Conservation (phyloP, 257 asterid species). For the Orobanche coerulescens region DNA sequence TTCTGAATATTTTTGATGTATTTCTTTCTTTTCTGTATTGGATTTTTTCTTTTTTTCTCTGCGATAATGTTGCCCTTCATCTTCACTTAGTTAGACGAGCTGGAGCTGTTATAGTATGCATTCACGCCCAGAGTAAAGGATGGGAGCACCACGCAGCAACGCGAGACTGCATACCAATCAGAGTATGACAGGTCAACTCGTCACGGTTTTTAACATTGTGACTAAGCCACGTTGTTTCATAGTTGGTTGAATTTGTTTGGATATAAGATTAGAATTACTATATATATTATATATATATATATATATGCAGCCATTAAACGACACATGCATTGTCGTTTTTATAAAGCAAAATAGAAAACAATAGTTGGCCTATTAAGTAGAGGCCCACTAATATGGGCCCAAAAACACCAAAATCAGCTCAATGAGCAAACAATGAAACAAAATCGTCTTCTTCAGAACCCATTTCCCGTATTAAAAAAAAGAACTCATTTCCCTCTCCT, state of each 20-base stretch:
- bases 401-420: too few relatives aligned
- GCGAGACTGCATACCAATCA: conserved; percentile 32
- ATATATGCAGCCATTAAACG: too few relatives aligned
- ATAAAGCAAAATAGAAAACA: too few relatives aligned
- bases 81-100: conserved; percentile 17
- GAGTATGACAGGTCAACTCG: conserved; percentile 32
- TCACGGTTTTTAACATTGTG: background rate
- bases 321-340: too few relatives aligned
- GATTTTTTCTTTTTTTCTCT: background rate
- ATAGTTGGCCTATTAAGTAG: too few relatives aligned
- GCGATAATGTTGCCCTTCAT: background rate
- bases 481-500: too few relatives aligned
- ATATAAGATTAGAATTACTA: too few relatives aligned
- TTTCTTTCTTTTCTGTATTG: background rate
- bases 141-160: conserved; percentile 36
- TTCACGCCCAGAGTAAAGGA: conserved; percentile 8
- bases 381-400: too few relatives aligned
- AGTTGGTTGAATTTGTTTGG: background rate
- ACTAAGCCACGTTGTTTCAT: conserved; percentile 13
- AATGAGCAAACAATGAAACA: too few relatives aligned
- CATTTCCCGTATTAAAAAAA: too few relatives aligned
- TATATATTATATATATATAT: too few relatives aligned
- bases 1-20: conserved; percentile 11
- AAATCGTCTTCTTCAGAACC: too few relatives aligned
- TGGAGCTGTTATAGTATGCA: conserved; percentile 1